Evolutionary conservation across 768 basidiomycete genomes (phyloP), one percentile per base, ranked within the genome.

Genomic region (Lactarius akahatsu): DNA sequence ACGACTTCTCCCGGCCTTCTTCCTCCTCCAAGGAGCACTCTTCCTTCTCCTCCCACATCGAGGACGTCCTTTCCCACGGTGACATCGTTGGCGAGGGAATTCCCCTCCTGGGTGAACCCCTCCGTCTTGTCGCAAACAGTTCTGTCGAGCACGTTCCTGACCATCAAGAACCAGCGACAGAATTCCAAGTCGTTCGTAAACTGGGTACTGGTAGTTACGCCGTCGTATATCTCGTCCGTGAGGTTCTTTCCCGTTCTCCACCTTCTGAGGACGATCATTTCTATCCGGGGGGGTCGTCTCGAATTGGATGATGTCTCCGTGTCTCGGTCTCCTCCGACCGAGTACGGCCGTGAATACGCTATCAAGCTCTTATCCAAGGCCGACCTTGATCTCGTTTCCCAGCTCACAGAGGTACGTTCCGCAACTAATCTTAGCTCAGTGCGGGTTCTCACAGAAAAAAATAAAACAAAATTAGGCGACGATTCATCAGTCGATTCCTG

Each of bases 361-460:
- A 85, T 98, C 79, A 98, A 99, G 82, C 91, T 93, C 77, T 81
- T 98, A 70, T 94, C 92, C 76, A 98, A 98, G 78, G 90, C 89
- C 61, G 90, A 98, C 80, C 88, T 97, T 68, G 88, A 91, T 70
- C 81, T 97, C 72, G 85, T 83, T 40, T 87, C 95, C 7, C 97
- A 98, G 78, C 84, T 96, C 79, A 86, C 92, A 72, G 96, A 98
- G 86, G 92, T 91, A 70, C 47, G 79, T 77, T 41, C 36, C 62
- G 56, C 15, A 13, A 6, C 38, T 16, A 36, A 32, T 56, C 56
- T 64, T 62, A 67, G 36, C 60, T 65, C 52, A 20, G 26, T 62
- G 47, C 60, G 15, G 23, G 62, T 23, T 34, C 50, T 38, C 66
- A 36, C 30, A 4, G 32, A 56, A 56, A 34, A 9, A 34, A 56